phyloP scores from a whole-genome alignment of 139 green algal genomes.

The Micractinium sp. region DNA sequence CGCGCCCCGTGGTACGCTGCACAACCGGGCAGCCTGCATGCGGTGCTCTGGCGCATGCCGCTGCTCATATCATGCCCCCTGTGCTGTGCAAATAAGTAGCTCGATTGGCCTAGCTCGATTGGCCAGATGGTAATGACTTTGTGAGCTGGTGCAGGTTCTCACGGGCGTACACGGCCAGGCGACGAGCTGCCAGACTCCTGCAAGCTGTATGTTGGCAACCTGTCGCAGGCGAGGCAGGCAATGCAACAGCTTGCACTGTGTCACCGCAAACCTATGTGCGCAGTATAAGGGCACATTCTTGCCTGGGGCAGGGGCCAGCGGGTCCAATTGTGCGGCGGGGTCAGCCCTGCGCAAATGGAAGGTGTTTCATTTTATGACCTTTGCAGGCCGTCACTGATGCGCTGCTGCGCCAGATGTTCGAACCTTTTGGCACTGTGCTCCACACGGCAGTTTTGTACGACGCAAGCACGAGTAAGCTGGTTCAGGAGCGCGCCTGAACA shows the following conservation, averaged over 20 bases:
- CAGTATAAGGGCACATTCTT: background rate
- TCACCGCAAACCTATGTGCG: too few species aligned
- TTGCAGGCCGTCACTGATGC: slow-evolving; percentile 57
- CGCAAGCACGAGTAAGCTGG: background rate
- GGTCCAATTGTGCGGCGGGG: background rate
- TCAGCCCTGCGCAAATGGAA: too few species aligned
- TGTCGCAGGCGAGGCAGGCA: slow-evolving; percentile 59
- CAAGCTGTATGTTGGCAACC: slow-evolving; percentile 90
- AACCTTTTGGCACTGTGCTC: slow-evolving; percentile 73
- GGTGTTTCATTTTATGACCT: background rate
- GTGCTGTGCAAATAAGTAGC: too few species aligned
- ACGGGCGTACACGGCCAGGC: slow-evolving; percentile 32
- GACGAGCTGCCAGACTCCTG: slow-evolving; percentile 67
- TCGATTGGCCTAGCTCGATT: too few species aligned
- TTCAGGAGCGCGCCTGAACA: background rate
- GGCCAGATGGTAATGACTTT: too few species aligned
- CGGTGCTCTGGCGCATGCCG: background rate
- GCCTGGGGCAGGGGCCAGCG: background rate
- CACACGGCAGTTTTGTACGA: slow-evolving; percentile 63
- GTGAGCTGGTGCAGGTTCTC: background rate
- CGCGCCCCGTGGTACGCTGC: background rate
- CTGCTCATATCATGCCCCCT: background rate
- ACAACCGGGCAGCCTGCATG: background rate
- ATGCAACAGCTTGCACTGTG: background rate
- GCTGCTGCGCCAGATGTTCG: slow-evolving; percentile 72